Percentiles rank a stretch among this genome's conserved stretches.
These are phyloP conservation scores for Prunus padus DNA, from an alignment of 306 rosid species.

Conservation along the genomic window DNA sequence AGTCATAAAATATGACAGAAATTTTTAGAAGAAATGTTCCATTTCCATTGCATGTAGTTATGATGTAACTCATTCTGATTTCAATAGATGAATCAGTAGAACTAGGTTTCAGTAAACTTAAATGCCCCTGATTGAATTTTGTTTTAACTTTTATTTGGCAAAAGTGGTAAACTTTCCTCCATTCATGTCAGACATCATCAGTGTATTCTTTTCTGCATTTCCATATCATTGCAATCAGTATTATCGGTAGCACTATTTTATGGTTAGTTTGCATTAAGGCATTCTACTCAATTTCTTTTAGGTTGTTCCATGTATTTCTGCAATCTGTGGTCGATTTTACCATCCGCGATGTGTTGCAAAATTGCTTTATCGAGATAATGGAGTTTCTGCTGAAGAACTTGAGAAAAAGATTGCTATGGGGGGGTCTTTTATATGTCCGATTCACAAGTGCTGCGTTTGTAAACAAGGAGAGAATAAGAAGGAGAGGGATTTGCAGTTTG, in stretches of 20 bases:
- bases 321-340: conserved; percentile 59
- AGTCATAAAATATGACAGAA: too few relatives aligned
- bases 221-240: background rate
- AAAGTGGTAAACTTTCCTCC: background rate
- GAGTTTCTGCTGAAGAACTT: conserved; percentile 30
- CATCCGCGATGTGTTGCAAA: conserved; percentile 61
- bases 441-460: conserved; percentile 53
- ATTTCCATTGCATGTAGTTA: too few relatives aligned
- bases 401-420: conserved; percentile 38
- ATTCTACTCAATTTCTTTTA: conserved; percentile 21
- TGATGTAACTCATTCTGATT: too few relatives aligned
- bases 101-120: background rate
- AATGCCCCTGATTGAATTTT: background rate
- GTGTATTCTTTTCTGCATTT: background rate
- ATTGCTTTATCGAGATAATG: conserved; percentile 34
- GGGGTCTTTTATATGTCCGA: conserved; percentile 61
- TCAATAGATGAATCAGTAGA: too few relatives aligned
- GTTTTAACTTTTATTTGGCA: background rate
- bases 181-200: background rate
- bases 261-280: background rate
- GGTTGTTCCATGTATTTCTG: conserved; percentile 57
- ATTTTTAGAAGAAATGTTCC: too few relatives aligned
- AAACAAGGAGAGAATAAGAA: conserved; percentile 47
- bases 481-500: conserved; percentile 51
- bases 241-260: background rate